Percentiles rank a stretch among this genome's conserved stretches.
These are phyloP conservation scores for Pilaira anomala DNA, from an alignment of 192 early-diverging fungal species.

Conservation along the genomic window DNA sequence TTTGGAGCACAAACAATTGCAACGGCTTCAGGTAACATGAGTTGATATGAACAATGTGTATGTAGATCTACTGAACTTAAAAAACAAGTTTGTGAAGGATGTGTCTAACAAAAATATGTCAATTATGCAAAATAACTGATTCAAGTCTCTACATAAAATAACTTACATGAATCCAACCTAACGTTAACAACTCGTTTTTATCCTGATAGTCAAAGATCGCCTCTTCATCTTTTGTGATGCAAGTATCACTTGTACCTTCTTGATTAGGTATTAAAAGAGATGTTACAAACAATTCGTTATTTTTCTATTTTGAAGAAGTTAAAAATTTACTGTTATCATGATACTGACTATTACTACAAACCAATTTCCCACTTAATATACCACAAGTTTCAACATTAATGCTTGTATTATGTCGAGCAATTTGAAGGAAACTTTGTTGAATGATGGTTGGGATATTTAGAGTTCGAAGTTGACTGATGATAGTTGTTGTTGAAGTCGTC, in stretches of 20 bases:
- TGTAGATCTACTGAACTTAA: conserved; percentile 91
- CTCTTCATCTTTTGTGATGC: conserved; percentile 78
- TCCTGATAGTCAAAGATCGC: conserved; percentile 77
- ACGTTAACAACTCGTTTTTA: conserved; percentile 67
- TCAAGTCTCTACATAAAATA: too few species aligned
- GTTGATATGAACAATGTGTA: conserved; percentile 88
- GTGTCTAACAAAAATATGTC: conserved; percentile 48
- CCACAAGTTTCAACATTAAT: conserved; percentile 88
- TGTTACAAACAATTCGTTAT: too few species aligned
- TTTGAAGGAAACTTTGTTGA: conserved; percentile 64
- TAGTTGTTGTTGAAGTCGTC: conserved; percentile 58
- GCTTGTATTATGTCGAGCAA: conserved; percentile 69
- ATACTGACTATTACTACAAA: too few species aligned
- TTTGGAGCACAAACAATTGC: conserved; percentile 86
- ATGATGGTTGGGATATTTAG: conserved; percentile 64
- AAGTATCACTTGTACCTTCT: conserved; percentile 81
- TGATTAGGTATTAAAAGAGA: conserved; percentile 71
- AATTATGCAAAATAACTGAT: neutral
- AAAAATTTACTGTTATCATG: too few species aligned
- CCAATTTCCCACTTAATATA: conserved; percentile 74
- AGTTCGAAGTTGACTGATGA: conserved; percentile 33
- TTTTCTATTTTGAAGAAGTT: conserved; percentile 1
- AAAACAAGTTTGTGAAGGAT: conserved; percentile 93
- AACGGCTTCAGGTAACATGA: conserved; percentile 89
- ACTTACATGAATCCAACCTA: conserved; percentile 86